Conservation (phyloP, 2,329 filamentous ascomycete species). For the Fusarium acutatum region DNA sequence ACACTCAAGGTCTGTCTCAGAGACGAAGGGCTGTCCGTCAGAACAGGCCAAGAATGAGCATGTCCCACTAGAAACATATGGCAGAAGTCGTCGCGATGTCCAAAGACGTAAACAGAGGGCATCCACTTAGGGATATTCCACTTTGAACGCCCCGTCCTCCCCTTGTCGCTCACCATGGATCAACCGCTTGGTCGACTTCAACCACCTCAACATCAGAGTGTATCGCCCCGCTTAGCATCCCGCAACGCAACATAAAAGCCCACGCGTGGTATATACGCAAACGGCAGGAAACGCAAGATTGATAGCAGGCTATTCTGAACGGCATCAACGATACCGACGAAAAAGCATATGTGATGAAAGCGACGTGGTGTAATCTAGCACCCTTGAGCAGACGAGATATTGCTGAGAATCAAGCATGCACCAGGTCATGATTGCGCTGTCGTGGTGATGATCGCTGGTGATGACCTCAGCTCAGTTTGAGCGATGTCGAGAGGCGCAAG, state of each 20-base stretch:
- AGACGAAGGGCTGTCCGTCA: background rate
- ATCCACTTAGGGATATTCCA: background rate
- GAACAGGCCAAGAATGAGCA: background rate
- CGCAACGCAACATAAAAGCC: slow-evolving; percentile 1
- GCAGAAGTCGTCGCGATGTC: slow-evolving; percentile 1
- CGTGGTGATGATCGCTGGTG: slow-evolving; percentile 18
- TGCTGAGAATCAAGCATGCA: background rate
- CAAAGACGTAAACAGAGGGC: slow-evolving; percentile 16
- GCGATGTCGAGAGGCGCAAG: slow-evolving; percentile 12
- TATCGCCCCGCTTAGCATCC: slow-evolving; percentile 2
- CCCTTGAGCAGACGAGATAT: background rate
- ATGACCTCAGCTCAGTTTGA: slow-evolving; percentile 25
- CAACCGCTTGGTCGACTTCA: slow-evolving; percentile 26
- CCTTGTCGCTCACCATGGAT: slow-evolving; percentile 13
- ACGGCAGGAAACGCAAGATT: background rate
- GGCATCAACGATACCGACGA: background rate
- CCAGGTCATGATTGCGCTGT: background rate
- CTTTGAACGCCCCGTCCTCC: slow-evolving; percentile 1
- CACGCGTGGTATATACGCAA: background rate
- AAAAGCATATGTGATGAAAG: background rate
- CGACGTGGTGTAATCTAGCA: background rate
- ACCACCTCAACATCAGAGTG: background rate
- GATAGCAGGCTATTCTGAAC: background rate
- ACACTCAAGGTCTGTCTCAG: slow-evolving; percentile 24
- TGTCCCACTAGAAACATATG: slow-evolving; percentile 20